Conservation (phyloP, 2,329 filamentous ascomycete species). For the Penicillium sp. region DNA sequence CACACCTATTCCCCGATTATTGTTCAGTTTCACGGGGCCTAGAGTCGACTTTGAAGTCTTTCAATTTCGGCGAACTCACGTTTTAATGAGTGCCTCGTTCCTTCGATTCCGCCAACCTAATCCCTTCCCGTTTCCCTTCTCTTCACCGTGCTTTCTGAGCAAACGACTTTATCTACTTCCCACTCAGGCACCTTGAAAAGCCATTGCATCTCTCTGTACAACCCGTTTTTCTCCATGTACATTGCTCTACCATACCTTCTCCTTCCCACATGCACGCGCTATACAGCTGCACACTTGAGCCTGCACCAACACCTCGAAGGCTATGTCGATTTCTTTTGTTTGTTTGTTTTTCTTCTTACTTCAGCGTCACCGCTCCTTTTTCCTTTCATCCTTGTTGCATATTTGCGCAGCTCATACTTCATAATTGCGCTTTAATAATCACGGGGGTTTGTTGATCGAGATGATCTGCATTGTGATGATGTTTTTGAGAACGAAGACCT, state of each 20-base stretch:
- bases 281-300: neutral
- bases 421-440: slow-evolving; percentile 26
- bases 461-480: slow-evolving; percentile 17
- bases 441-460: slow-evolving; percentile 7
- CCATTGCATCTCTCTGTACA: slow-evolving; percentile 18
- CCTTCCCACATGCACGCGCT: slow-evolving; percentile 10
- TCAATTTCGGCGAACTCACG: neutral
- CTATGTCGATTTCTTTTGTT: slow-evolving; percentile 9
- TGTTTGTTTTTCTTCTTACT: slow-evolving; percentile 9
- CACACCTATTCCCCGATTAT: neutral
- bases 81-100: neutral
- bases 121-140: slow-evolving; percentile 11
- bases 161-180: slow-evolving; percentile 1
- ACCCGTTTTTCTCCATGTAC: slow-evolving; percentile 19
- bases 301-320: slow-evolving; percentile 14
- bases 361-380: slow-evolving; percentile 8
- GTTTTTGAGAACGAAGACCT: slow-evolving; percentile 15
- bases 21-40: neutral
- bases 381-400: slow-evolving; percentile 20
- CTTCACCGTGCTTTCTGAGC: neutral
- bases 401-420: slow-evolving; percentile 23
- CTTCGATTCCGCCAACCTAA: neutral
- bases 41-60: neutral
- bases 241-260: slow-evolving; percentile 12
- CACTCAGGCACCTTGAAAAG: slow-evolving; percentile 11